phyloP scores from a whole-genome alignment of 495 filamentous ascomycete genomes.

The Podospora anserina region DNA sequence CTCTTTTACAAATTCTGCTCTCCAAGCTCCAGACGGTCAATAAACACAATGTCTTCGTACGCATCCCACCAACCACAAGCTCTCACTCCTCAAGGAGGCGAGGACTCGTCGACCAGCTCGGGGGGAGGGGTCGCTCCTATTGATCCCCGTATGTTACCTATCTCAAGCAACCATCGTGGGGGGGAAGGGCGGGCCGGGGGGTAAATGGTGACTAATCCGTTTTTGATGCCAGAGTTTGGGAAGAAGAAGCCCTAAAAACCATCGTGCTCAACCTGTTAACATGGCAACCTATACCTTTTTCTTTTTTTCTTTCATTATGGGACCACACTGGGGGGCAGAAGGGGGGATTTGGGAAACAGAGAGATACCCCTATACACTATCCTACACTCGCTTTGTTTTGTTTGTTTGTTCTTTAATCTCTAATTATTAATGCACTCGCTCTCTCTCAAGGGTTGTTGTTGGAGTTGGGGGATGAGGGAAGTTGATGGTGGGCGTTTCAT shows the following conservation, averaged over 20 bases:
- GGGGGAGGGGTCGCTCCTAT: neutral
- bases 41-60: neutral
- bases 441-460: neutral
- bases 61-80: neutral
- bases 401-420: neutral
- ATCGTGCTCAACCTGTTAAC: too few relatives aligned
- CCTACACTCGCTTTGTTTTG: neutral
- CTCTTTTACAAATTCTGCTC: too few relatives aligned
- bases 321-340: too few relatives aligned
- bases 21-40: too few relatives aligned
- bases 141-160: neutral
- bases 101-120: neutral
- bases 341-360: too few relatives aligned
- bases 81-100: neutral
- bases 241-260: neutral
- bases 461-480: neutral
- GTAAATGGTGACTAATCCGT: too few relatives aligned
- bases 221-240: neutral
- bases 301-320: too few relatives aligned
- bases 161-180: neutral
- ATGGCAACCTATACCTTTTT: too few relatives aligned
- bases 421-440: neutral
- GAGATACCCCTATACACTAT: neutral
- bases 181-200: too few relatives aligned
- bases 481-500: too few relatives aligned